Percentiles rank a stretch among this genome's conserved stretches.
phyloP scores from a whole-genome alignment of 768 basidiomycete species.

The Mycena albidolilacea region DNA sequence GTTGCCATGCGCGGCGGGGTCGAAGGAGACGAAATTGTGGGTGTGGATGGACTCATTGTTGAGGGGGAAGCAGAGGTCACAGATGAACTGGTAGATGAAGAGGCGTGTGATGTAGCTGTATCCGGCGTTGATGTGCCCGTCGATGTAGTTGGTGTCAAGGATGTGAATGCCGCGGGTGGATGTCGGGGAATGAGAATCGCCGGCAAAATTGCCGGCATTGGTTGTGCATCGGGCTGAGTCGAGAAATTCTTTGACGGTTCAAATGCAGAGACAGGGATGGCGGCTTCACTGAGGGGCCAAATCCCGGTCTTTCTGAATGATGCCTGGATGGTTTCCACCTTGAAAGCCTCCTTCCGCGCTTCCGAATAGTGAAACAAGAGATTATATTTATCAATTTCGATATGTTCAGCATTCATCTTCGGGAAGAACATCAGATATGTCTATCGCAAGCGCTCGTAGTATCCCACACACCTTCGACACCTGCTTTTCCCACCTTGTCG shows the following conservation, averaged over 20 bases:
- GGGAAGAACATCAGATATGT: constrained; percentile 10
- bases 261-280: neutral
- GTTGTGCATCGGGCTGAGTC: too few species aligned
- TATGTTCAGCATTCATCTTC: too few species aligned
- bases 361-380: constrained; percentile 33
- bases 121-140: too few species aligned
- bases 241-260: neutral
- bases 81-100: too few species aligned
- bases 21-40: neutral
- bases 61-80: too few species aligned
- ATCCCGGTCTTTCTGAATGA: constrained; percentile 6
- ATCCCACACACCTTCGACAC: too few species aligned
- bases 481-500: constrained; percentile 37
- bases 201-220: too few species aligned
- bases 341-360: constrained; percentile 33
- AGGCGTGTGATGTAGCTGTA: too few species aligned
- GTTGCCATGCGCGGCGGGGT: too few species aligned
- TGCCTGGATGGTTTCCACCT: neutral
- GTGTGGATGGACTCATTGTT: neutral
- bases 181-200: too few species aligned
- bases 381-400: constrained; percentile 33
- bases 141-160: neutral
- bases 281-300: constrained; percentile 3
- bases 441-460: too few species aligned
- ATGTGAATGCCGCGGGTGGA: too few species aligned